A percentile compares a stretch with the other conserved stretches of the same genome.
Conservation (phyloP, 2,329 filamentous ascomycete genomes). For the Neofusicoccum umdonicola region DNA sequence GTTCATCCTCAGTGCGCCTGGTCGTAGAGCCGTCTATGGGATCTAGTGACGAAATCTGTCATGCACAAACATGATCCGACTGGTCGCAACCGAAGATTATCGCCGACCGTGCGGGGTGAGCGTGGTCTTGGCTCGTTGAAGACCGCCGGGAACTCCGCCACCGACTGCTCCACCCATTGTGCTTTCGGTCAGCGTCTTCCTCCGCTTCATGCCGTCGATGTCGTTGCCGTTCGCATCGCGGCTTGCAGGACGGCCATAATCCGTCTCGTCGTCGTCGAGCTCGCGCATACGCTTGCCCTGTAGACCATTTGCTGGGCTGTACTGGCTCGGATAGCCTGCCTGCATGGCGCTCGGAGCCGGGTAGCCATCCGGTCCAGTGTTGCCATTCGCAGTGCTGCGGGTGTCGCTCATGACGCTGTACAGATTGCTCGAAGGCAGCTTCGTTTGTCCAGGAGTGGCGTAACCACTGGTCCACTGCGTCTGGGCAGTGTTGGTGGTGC, state of each 20-base stretch:
- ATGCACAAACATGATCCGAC: constrained; percentile 6
- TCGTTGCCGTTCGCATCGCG: constrained; percentile 54
- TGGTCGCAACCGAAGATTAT: constrained; percentile 2
- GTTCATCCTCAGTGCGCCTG: constrained; percentile 12
- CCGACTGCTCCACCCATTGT: constrained; percentile 41
- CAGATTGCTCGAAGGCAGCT: constrained; percentile 71
- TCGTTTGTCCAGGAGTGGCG: constrained; percentile 71
- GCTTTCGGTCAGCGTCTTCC: constrained; percentile 71
- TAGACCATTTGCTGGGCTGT: constrained; percentile 65
- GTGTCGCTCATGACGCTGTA: constrained; percentile 89
- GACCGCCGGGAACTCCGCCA: constrained; percentile 34
- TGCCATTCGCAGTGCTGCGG: constrained; percentile 65
- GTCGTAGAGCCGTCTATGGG: constrained; percentile 17
- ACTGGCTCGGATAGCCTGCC: constrained; percentile 63
- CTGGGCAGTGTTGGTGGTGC: constrained; percentile 70
- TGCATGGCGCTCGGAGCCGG: constrained; percentile 59
- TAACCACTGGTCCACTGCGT: constrained; percentile 73
- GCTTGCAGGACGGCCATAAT: constrained; percentile 63
- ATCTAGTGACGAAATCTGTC: constrained; percentile 18
- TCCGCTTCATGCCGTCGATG: constrained; percentile 68
- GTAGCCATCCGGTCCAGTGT: constrained; percentile 67
- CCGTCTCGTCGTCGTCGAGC: constrained; percentile 61
- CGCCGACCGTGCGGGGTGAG: constrained; percentile 16
- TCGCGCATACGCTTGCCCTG: constrained; percentile 62
- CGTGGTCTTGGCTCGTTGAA: constrained; percentile 16